Percentiles rank a stretch among this genome's conserved stretches.
Evolutionary conservation across 2,329 filamentous ascomycete genomes (phyloP).

Genomic region (Calonectria montana): DNA sequence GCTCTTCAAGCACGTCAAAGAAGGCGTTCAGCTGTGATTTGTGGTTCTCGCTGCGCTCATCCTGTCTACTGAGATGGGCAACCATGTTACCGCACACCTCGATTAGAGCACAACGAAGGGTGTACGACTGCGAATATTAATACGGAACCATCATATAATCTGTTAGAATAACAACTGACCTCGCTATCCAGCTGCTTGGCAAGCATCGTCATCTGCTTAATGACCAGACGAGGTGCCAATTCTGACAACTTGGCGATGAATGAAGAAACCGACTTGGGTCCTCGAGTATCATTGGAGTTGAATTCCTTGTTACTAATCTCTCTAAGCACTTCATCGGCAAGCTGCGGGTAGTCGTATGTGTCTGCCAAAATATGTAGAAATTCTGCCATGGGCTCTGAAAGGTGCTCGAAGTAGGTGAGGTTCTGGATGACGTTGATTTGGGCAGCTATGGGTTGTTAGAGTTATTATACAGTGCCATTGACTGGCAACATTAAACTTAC

Average conservation of each 20-base stretch:
- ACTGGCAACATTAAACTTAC: slow-evolving; percentile 59
- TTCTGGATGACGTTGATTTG: slow-evolving; percentile 99
- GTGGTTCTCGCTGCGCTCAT: slow-evolving; percentile 91
- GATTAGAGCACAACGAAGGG: slow-evolving; percentile 90
- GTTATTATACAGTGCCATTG: not conserved
- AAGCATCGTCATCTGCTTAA: slow-evolving; percentile 96
- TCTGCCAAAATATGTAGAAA: slow-evolving; percentile 95
- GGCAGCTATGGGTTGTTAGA: slow-evolving; percentile 70
- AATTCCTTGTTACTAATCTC: slow-evolving; percentile 98
- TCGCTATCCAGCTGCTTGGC: slow-evolving; percentile 97
- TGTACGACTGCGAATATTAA: slow-evolving; percentile 76
- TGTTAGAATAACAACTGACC: slow-evolving; percentile 55
- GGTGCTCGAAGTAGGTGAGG: slow-evolving; percentile 96
- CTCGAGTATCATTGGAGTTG: slow-evolving; percentile 94
- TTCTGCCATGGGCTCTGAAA: slow-evolving; percentile 99
- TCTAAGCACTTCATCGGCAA: slow-evolving; percentile 91
- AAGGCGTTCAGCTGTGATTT: slow-evolving; percentile 97
- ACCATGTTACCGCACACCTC: slow-evolving; percentile 98
- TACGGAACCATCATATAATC: accelerated
- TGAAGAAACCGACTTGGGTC: slow-evolving; percentile 94
- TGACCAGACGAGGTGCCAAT: slow-evolving; percentile 88
- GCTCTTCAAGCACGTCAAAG: slow-evolving; percentile 95
- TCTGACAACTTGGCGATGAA: slow-evolving; percentile 96
- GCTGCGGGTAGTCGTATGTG: slow-evolving; percentile 96
- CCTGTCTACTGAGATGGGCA: slow-evolving; percentile 87